Evolutionary conservation across 352 stramenopile genomes (phyloP).

Genomic region (Phytophthora sojae): DNA sequence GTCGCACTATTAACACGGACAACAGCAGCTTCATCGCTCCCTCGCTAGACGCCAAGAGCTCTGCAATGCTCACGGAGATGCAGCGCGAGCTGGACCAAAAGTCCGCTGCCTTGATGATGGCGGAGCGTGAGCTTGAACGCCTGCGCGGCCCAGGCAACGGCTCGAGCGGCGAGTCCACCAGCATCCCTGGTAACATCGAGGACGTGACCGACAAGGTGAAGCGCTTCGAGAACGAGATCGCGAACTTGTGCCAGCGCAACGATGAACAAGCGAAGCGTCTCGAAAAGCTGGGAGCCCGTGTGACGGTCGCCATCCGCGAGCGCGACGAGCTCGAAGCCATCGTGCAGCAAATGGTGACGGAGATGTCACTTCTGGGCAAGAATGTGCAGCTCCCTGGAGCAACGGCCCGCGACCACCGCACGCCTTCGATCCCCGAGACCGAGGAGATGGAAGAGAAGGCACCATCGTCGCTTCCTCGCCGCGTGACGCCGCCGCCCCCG

Average conservation of each 20-base stretch:
- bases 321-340: constrained; percentile 72
- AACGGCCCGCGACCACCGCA: constrained; percentile 20
- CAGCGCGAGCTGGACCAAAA: constrained; percentile 70
- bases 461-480: constrained; percentile 2
- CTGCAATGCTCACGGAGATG: constrained; percentile 54
- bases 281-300: constrained; percentile 54
- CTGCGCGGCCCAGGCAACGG: constrained; percentile 32
- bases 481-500: constrained; percentile 3
- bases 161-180: constrained; percentile 4
- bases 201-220: constrained; percentile 57
- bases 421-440: constrained; percentile 29
- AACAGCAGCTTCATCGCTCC: constrained; percentile 47
- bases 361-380: constrained; percentile 56
- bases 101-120: constrained; percentile 53
- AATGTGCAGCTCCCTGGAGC: constrained; percentile 22
- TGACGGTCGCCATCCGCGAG: constrained; percentile 56
- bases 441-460: constrained; percentile 41
- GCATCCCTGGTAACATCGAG: constrained; percentile 20
- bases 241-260: constrained; percentile 54
- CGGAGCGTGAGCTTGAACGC: constrained; percentile 58
- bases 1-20: constrained; percentile 63
- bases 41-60: constrained; percentile 44
- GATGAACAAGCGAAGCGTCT: constrained; percentile 63
- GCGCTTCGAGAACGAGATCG: constrained; percentile 61
- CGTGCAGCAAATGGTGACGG: constrained; percentile 59